Base-by-base conservation (phyloP, 768 basidiomycete species). In the Phaeotremella fagi region DNA sequence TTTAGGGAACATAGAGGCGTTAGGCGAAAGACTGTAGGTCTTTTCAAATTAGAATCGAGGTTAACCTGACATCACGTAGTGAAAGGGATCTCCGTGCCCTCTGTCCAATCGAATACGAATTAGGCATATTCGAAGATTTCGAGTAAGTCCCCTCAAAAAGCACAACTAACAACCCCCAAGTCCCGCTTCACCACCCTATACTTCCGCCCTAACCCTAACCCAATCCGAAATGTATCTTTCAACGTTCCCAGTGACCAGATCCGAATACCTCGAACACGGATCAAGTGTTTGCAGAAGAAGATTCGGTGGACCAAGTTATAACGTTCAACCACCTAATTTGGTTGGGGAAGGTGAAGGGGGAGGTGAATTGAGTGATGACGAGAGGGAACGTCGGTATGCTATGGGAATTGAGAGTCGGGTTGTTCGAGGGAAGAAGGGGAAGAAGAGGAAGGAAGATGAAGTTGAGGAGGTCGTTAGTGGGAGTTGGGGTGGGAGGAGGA, bases 241-340 rank as follows among this genome's bases (percentile, higher is more conserved):
- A 0, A 74, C 77, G 27, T 75, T 77, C 18, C 79, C 82, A 26
- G 82, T 90, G 57, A 88, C 88, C 3, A 78, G 86, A 38, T 82
- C 81, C 44, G 90, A 97, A 71, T 97, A 94, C 75, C 77, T 82
- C 45, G 91, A 97, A 75, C 80, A 80, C 55, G 91, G 91, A 29
- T 85, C 83, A 60, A 81, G 78, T 54, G 85, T 85, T 52, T 82
- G 82, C 54, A 81, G 88, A 59, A 79, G 84, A 53, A 88, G 86
- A 68, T 88, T 91, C 75, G 77, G 63, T 16, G 64, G 64, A 15
- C 68, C 65, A 20, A 38, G 45, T 2, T 70, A 70, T 42, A 65
- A 61, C 51, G 53, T 61, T 41, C 54, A 59, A 31, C 64, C 68
- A 41, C 68, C 68, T 0, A 63, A 63, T n/a, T 61, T 60, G 44